Conservation (phyloP, 495 filamentous ascomycete genomes). For the Trichoderma gamsii region DNA sequence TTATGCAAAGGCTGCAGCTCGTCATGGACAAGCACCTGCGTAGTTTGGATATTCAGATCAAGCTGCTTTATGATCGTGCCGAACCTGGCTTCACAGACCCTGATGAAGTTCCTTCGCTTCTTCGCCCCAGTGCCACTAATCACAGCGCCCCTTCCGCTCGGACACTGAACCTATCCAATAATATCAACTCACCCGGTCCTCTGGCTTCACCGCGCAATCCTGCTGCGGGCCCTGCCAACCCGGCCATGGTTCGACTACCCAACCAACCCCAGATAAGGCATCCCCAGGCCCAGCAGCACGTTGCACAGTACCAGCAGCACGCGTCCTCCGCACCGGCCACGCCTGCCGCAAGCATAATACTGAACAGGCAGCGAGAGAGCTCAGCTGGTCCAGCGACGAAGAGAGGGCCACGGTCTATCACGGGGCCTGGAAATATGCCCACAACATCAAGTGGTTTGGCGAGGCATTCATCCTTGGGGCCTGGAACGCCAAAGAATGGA, state of each 20-base stretch:
- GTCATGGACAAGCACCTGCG: conserved; percentile 86
- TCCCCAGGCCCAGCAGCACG: conserved; percentile 30
- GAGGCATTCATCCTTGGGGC: conserved; percentile 75
- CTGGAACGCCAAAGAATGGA: conserved; percentile 72
- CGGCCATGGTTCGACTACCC: conserved; percentile 27
- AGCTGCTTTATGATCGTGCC: conserved; percentile 70
- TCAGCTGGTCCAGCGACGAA: conserved; percentile 66
- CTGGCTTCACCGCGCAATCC: not conserved
- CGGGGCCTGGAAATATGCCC: conserved; percentile 58
- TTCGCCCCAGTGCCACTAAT: conserved; percentile 53
- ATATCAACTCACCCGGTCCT: conserved; percentile 23
- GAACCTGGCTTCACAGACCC: conserved; percentile 69
- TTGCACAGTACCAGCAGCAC: conserved; percentile 26
- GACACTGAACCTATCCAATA: conserved; percentile 35
- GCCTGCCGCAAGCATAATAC: conserved; percentile 54
- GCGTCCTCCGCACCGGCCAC: conserved; percentile 60
- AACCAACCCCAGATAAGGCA: conserved; percentile 36
- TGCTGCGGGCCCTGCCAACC: conserved; percentile 22
- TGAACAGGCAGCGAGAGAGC: conserved; percentile 64
- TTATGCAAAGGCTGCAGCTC: conserved; percentile 69
- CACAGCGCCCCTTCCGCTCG: conserved; percentile 30
- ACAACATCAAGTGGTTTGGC: conserved; percentile 63
- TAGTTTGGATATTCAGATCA: conserved; percentile 79
- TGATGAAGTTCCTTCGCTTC: conserved; percentile 67
- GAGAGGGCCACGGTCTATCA: conserved; percentile 67